Conservation (phyloP, 331 rosid genomes). For the Saraca asoca region DNA sequence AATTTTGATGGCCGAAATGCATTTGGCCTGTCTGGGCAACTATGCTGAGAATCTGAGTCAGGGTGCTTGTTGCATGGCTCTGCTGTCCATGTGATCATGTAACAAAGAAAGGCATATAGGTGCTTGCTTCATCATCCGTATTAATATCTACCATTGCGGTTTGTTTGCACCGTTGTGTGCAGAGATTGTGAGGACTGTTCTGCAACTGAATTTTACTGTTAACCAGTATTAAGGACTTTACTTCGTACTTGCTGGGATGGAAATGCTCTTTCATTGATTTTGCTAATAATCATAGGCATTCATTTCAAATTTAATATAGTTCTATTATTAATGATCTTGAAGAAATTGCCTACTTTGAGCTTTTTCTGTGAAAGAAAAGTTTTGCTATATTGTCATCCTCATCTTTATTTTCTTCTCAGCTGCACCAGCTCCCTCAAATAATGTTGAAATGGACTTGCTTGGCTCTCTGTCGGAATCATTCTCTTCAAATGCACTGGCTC, state of each 20-base stretch:
- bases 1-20: constrained; percentile 18
- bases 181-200: too few relatives aligned
- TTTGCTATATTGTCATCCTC: constrained; percentile 26
- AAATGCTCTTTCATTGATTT: too few relatives aligned
- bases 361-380: not conserved
- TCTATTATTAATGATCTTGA: constrained; percentile 18
- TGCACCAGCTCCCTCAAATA: constrained; percentile 47
- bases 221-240: too few relatives aligned
- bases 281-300: too few relatives aligned
- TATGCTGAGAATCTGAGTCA: not conserved
- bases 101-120: constrained; percentile 20
- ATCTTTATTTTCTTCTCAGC: constrained; percentile 49
- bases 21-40: not conserved
- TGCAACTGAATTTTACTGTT: too few relatives aligned
- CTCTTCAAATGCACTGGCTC: constrained; percentile 58
- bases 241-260: too few relatives aligned
- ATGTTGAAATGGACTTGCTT: constrained; percentile 67
- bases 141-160: not conserved
- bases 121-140: constrained; percentile 5
- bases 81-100: constrained; percentile 1
- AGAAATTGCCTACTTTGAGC: constrained; percentile 4
- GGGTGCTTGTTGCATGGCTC: not conserved
- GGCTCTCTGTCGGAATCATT: constrained; percentile 66
- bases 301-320: not conserved
- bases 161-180: too few relatives aligned